Conservation (phyloP, 1,284 basidiomycete species). For the Tilletia setariae region DNA sequence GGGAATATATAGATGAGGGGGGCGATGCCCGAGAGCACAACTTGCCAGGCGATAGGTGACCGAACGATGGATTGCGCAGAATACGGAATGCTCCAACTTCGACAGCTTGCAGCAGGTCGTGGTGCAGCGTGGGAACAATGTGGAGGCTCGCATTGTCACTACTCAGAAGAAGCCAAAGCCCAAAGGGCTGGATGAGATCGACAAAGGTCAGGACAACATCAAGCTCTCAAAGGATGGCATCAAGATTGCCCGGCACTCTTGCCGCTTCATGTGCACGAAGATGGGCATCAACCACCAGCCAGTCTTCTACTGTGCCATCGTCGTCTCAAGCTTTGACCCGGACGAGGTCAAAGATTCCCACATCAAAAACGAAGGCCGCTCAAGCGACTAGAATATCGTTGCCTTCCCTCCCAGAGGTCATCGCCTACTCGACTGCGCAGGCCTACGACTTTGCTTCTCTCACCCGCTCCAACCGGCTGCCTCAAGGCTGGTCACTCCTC, state of each 20-base stretch:
- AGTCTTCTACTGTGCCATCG: no score
- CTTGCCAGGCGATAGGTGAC: no score
- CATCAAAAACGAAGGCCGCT: slow-evolving; percentile 3
- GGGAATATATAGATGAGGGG: background rate
- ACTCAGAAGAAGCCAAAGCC: no score
- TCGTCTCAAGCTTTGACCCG: background rate
- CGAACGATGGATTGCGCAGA: no score
- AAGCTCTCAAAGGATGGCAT: background rate
- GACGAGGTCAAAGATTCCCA: background rate
- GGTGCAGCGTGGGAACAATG: background rate
- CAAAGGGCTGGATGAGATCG: background rate
- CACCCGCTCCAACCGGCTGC: slow-evolving; percentile 34
- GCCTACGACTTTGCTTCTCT: slow-evolving; percentile 44
- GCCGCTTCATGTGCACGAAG: no score
- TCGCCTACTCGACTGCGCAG: slow-evolving; percentile 47
- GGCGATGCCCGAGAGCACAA: background rate
- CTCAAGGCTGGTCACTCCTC: slow-evolving; percentile 37
- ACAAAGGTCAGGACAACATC: background rate
- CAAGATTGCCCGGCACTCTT: background rate
- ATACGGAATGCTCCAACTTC: no score
- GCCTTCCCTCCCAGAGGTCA: slow-evolving; percentile 26
- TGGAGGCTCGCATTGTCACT: background rate
- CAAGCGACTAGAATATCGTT: background rate
- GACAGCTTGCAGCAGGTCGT: no score
- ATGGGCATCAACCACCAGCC: slow-evolving; percentile 1